A percentile compares a stretch with the other conserved stretches of the same genome.
phyloP scores from a whole-genome alignment of 148 eudicot genomes.

The Rhododendron ferrugineum region DNA sequence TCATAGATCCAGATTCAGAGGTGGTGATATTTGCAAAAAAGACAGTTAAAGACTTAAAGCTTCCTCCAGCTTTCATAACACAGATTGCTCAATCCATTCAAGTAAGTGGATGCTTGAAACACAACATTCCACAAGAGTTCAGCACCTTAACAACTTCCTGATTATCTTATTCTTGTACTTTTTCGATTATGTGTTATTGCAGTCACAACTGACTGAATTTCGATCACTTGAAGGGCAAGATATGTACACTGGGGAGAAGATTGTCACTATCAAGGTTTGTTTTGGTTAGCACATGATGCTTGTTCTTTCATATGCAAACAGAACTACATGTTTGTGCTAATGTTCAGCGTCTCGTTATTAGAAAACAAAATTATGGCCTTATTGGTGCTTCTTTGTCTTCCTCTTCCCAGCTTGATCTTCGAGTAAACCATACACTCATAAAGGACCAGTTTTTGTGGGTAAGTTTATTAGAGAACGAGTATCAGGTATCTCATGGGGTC shows the following conservation, averaged over 20 bases:
- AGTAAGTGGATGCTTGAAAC: conserved; percentile 31
- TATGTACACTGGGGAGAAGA: conserved; percentile 84
- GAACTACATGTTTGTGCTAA: neutral
- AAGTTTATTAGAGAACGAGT: conserved; percentile 20
- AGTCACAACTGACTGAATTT: conserved; percentile 80
- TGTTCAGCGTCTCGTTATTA: neutral
- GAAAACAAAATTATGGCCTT: neutral
- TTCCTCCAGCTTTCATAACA: conserved; percentile 75
- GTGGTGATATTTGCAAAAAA: conserved; percentile 75
- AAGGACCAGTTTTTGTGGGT: conserved; percentile 97
- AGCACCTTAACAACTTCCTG: neutral
- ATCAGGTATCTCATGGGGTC: neutral
- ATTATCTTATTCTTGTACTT: conserved; percentile 9
- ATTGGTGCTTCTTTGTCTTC: conserved; percentile 6
- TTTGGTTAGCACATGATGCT: neutral
- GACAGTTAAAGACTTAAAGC: conserved; percentile 91
- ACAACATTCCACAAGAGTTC: neutral
- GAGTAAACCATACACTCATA: conserved; percentile 85
- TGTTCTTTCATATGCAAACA: neutral
- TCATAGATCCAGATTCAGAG: conserved; percentile 88
- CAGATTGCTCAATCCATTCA: conserved; percentile 97
- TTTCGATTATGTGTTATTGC: conserved; percentile 19
- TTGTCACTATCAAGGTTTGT: conserved; percentile 89
- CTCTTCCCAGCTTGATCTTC: conserved; percentile 71
- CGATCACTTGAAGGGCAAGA: conserved; percentile 93